Base-by-base conservation (phyloP, 225 moss, liverwort and hornwort genomes). In the Polytrichum formosum region DNA sequence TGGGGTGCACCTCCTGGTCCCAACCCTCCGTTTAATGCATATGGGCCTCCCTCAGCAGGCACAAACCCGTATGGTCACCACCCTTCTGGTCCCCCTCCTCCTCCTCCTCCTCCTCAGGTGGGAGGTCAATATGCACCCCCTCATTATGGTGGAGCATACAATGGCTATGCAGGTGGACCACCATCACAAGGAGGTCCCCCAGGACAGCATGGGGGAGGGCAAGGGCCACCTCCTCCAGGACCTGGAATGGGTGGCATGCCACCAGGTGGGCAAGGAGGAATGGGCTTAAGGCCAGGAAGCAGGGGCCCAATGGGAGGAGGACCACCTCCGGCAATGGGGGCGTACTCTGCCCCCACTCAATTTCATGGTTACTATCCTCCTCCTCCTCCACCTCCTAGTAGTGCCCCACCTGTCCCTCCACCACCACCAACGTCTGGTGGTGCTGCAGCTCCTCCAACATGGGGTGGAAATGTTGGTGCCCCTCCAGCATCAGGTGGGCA, bases 321-420 rank as follows among this genome's bases (percentile, higher is more conserved):
- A 71, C 77, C 81, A 61, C 46, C 46, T 46, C 46, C 46, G 4
- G 73, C 90, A 67, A 76, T 86, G 63, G 86, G 88, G 8, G 84
- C 82, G 53, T 94, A 92, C 56, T 84, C 91, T 69, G 81, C 93
- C 46, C 71, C 90, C 54, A 72, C 88, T 67, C 97, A 88, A 64
- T 98, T 88, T 75, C 88, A 91, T 66, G 94, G 85, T 70, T 94
- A 92, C 70, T 98, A 92, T 67, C 94, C 91, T 53, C 97, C 93
- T 66, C 94, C 91, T 59, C 97, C 93, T 63, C 91, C 92, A 55
- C 94, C 97, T 20, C 91, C 89, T 5, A 85, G 91, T 64, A 90
- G 79, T 76, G 89, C 92, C 26, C 93, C 91, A 37, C 91, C 90
- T 71, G 87, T 87, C 67, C 94, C 90, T 20, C 97, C 89, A 56